Conservation (phyloP, 257 asterid species). For the Leptodermis oblonga region DNA sequence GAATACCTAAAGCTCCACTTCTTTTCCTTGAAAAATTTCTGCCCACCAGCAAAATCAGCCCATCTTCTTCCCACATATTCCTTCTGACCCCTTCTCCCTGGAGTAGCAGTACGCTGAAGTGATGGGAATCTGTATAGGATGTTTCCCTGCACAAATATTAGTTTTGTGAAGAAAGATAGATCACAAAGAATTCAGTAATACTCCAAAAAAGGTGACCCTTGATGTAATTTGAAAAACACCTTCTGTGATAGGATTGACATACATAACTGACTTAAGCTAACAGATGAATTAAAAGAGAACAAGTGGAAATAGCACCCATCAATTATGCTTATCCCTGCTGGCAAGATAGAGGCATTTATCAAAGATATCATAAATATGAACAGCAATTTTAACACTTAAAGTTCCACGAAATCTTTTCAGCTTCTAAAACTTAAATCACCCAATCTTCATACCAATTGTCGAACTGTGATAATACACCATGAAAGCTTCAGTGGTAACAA, state of each 20-base stretch:
- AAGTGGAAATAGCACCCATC: neutral
- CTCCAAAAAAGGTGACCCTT: neutral
- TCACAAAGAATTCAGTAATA: neutral
- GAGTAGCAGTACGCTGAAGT: constrained; percentile 90
- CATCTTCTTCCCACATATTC: constrained; percentile 73
- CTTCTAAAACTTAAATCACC: neutral
- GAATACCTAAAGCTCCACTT: constrained; percentile 71
- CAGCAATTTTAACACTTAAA: neutral
- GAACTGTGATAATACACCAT: neutral
- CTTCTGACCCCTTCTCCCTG: constrained; percentile 65
- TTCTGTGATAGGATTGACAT: neutral
- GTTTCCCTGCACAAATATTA: constrained; percentile 64
- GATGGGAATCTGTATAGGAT: constrained; percentile 94
- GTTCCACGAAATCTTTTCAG: neutral
- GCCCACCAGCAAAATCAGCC: constrained; percentile 69
- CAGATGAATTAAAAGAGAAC: neutral
- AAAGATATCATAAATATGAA: neutral
- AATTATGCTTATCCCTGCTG: neutral
- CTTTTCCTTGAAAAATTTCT: constrained; percentile 68
- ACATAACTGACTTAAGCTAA: neutral
- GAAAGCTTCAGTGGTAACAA: neutral
- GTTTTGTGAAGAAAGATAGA: constrained; percentile 7
- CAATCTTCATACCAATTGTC: neutral
- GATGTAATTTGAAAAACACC: neutral
- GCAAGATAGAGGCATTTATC: neutral